phyloP scores from a whole-genome alignment of 2,329 filamentous ascomycete genomes.

The Colletotrichum incanum region DNA sequence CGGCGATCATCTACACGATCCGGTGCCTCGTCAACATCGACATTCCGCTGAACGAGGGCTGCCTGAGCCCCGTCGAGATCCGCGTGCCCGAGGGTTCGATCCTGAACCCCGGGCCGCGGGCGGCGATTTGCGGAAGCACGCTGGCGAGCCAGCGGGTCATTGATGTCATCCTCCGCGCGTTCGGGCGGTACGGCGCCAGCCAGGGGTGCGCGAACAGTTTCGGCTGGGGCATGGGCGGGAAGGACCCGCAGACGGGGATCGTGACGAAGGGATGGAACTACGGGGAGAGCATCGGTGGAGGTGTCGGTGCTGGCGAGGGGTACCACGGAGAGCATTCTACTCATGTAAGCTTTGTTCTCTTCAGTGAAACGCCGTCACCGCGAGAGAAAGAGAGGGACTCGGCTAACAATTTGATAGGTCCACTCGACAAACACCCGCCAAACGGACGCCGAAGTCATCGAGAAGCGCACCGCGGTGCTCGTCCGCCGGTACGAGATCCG shows the following conservation, averaged over 20 bases:
- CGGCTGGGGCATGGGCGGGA: slow-evolving; percentile 54
- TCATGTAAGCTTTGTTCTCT: slow-evolving; percentile 39
- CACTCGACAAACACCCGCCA: slow-evolving; percentile 54
- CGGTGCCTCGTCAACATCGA: slow-evolving; percentile 54
- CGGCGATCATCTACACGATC: slow-evolving; percentile 58
- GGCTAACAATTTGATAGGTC: slow-evolving; percentile 6
- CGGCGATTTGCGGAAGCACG: slow-evolving; percentile 73
- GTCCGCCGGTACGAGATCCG: slow-evolving; percentile 52
- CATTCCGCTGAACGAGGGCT: slow-evolving; percentile 59
- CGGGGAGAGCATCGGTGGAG: slow-evolving; percentile 54
- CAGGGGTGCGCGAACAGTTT: slow-evolving; percentile 54
- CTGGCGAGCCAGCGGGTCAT: slow-evolving; percentile 54
- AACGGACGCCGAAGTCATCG: slow-evolving; percentile 54
- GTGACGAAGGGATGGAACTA: slow-evolving; percentile 48
- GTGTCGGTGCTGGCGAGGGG: slow-evolving; percentile 51
- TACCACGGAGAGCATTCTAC: slow-evolving; percentile 50
- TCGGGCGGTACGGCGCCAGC: slow-evolving; percentile 47
- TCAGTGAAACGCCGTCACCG: background rate
- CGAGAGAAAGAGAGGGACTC: background rate
- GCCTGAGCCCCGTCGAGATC: slow-evolving; percentile 54
- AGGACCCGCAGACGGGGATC: slow-evolving; percentile 47
- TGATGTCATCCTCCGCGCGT: slow-evolving; percentile 53
- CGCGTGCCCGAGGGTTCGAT: slow-evolving; percentile 51
- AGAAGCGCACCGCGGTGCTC: slow-evolving; percentile 54
- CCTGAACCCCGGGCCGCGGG: slow-evolving; percentile 53